Evolutionary conservation across 2,329 filamentous ascomycete genomes (phyloP).

Genomic region (Sporothrix dimorphospora): DNA sequence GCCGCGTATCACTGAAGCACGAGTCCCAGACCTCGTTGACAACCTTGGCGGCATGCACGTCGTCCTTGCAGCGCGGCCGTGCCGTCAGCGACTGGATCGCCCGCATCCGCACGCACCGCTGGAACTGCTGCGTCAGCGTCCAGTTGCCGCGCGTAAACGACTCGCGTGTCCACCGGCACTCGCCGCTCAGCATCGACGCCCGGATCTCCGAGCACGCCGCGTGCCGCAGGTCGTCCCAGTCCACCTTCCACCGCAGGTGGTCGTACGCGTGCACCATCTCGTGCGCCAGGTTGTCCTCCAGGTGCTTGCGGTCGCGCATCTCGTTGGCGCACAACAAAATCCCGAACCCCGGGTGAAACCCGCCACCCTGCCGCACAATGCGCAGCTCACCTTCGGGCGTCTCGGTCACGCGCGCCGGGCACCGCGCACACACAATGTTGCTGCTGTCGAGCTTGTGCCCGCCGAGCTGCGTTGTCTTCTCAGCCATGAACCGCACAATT

Average conservation of each 20-base stretch:
- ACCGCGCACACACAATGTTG: constrained; percentile 84
- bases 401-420: constrained; percentile 57
- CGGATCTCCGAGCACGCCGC: constrained; percentile 96
- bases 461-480: constrained; percentile 79
- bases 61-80: constrained; percentile 79
- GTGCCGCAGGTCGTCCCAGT: constrained; percentile 80
- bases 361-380: constrained; percentile 70
- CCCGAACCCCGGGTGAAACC: constrained; percentile 83
- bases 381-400: constrained; percentile 38
- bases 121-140: constrained; percentile 88
- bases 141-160: constrained; percentile 84
- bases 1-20: constrained; percentile 90
- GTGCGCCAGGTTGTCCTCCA: constrained; percentile 93
- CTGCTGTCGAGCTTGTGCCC: constrained; percentile 66
- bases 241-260: constrained; percentile 86
- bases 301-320: constrained; percentile 74
- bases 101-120: constrained; percentile 83
- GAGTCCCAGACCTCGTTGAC: constrained; percentile 99
- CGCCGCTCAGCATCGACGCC: constrained; percentile 87
- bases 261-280: constrained; percentile 99
- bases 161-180: constrained; percentile 88
- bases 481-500: constrained; percentile 80
- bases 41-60: constrained; percentile 81
- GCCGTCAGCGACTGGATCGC: constrained; percentile 79
- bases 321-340: constrained; percentile 94